Conservation (phyloP, 331 rosid genomes). For the Quercus phellos region DNA sequence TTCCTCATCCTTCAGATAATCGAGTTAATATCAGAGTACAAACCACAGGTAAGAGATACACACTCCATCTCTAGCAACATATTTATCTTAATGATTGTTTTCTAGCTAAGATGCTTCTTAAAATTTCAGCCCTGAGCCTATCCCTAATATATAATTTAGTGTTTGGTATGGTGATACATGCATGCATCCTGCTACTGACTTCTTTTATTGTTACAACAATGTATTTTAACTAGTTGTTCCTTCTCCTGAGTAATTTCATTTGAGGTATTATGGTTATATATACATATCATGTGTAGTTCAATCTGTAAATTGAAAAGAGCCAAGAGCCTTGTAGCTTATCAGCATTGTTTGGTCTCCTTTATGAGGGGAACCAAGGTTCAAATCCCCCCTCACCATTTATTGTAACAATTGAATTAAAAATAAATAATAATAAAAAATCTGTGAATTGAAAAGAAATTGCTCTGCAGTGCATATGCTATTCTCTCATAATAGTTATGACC, state of each 20-base stretch:
- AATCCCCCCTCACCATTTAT: too few species aligned
- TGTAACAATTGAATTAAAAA: too few species aligned
- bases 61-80: background rate
- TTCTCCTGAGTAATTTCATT: background rate
- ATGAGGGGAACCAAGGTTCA: too few species aligned
- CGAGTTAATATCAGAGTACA: slow-evolving; percentile 76
- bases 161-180: background rate
- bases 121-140: background rate
- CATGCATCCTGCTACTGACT: background rate
- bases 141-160: background rate
- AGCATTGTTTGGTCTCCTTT: too few species aligned
- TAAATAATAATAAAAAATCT: background rate
- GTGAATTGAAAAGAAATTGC: background rate
- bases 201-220: background rate
- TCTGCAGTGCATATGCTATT: background rate
- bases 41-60: slow-evolving; percentile 51
- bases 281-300: background rate
- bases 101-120: background rate
- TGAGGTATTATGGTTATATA: background rate
- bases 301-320: background rate
- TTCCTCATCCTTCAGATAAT: slow-evolving; percentile 87
- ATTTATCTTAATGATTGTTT: background rate
- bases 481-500: background rate
- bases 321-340: too few species aligned
- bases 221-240: background rate